A percentile compares a stretch with the other conserved stretches of the same genome.
Evolutionary conservation across 78 protist species (phyloP).

Genomic region (Pigoraptor vietnamica): DNA sequence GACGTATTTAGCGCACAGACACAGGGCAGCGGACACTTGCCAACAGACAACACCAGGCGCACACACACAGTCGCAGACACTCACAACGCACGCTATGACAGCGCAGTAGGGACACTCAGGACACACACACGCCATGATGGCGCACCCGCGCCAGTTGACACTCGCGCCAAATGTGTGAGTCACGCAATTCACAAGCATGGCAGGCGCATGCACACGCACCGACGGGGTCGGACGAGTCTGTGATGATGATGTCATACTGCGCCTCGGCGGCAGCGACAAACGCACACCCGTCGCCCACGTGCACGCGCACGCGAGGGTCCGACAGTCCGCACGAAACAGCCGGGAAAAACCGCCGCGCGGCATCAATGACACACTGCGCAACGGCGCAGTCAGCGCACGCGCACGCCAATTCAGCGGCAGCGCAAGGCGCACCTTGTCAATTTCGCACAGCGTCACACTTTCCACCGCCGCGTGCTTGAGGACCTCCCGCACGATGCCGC

Average conservation of each 20-base stretch:
- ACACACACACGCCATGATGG: too few species aligned
- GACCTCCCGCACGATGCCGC: constrained; percentile 93
- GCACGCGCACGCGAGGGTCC: constrained; percentile 44
- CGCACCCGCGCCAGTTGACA: too few species aligned
- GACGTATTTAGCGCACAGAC: too few species aligned
- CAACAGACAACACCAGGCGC: too few species aligned
- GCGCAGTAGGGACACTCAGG: too few species aligned
- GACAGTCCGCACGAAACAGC: constrained; percentile 59
- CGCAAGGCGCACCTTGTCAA: constrained; percentile 48
- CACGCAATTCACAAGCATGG: not conserved
- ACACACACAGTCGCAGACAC: too few species aligned
- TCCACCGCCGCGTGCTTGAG: constrained; percentile 70
- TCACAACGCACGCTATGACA: too few species aligned
- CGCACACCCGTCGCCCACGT: constrained; percentile 83
- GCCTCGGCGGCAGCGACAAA: constrained; percentile 56
- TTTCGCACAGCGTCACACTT: constrained; percentile 75
- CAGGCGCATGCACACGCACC: constrained; percentile 19
- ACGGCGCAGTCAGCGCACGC: too few species aligned
- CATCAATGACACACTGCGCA: constrained; percentile 58
- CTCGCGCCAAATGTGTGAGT: too few species aligned
- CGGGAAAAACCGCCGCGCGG: constrained; percentile 65
- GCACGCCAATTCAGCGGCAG: not conserved
- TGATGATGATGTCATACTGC: constrained; percentile 89
- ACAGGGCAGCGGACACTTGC: too few species aligned
- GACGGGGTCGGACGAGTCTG: constrained; percentile 92